phyloP scores from a whole-genome alignment of 495 filamentous ascomycete species.

The Neurospora sp. region DNA sequence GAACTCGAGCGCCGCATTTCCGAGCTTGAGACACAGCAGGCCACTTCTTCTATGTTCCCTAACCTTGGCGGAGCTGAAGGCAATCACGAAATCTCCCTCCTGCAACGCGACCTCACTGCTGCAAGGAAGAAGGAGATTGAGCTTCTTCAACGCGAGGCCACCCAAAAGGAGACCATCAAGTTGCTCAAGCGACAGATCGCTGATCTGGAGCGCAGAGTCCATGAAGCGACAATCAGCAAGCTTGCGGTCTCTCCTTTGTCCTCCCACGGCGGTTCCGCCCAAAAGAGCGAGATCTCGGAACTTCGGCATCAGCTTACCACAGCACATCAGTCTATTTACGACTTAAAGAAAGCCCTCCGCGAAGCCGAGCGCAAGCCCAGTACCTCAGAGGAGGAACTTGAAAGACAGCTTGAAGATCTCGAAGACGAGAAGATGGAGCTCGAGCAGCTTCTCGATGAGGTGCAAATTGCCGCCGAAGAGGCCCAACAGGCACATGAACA shows the following conservation, averaged over 20 bases:
- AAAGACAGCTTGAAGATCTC: slow-evolving; percentile 74
- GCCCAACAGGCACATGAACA: slow-evolving; percentile 77
- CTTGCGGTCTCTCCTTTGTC: slow-evolving; percentile 22
- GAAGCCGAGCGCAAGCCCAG: slow-evolving; percentile 63
- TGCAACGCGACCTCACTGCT: slow-evolving; percentile 51
- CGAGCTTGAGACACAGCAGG: slow-evolving; percentile 48
- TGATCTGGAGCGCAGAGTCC: slow-evolving; percentile 37
- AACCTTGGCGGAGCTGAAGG: slow-evolving; percentile 36
- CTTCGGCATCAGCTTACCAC: slow-evolving; percentile 53
- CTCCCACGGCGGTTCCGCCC: slow-evolving; percentile 34
- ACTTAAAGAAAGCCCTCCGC: slow-evolving; percentile 38
- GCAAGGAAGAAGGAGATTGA: slow-evolving; percentile 54
- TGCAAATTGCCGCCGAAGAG: slow-evolving; percentile 61
- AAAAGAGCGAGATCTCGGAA: slow-evolving; percentile 52
- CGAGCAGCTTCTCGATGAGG: slow-evolving; percentile 68
- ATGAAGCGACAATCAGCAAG: slow-evolving; percentile 33
- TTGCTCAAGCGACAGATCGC: slow-evolving; percentile 36
- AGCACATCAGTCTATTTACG: slow-evolving; percentile 48
- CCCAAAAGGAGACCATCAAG: slow-evolving; percentile 46
- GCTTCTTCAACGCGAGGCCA: slow-evolving; percentile 50
- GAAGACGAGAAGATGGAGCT: slow-evolving; percentile 85
- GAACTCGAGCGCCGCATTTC: slow-evolving; percentile 48
- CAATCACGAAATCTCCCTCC: slow-evolving; percentile 46
- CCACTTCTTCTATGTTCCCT: slow-evolving; percentile 38
- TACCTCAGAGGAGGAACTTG: slow-evolving; percentile 70